Conservation (phyloP, 345 rosid species). For the Eucalyptus guilfoylei region DNA sequence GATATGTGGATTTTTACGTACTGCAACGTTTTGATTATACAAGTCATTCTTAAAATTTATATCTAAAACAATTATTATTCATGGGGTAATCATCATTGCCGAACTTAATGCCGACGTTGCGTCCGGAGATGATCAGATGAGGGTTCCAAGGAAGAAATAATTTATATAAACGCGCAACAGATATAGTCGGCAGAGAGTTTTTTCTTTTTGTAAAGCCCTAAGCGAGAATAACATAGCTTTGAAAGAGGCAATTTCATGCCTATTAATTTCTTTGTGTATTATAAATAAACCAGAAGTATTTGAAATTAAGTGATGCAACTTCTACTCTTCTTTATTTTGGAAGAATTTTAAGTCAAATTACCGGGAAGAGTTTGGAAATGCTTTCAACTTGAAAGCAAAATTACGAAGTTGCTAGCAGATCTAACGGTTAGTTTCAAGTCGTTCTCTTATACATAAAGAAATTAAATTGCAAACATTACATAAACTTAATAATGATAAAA, state of each 20-base stretch:
- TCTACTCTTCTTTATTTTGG: neutral
- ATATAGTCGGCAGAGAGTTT: neutral
- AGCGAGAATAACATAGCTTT: neutral
- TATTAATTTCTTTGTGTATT: neutral
- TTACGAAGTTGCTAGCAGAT: neutral
- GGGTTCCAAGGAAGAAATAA: neutral
- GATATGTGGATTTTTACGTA: neutral
- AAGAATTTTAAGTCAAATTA: neutral
- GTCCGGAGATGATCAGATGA: neutral
- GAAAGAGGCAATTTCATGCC: neutral
- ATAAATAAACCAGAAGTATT: neutral
- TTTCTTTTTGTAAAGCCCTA: neutral
- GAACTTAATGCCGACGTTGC: neutral
- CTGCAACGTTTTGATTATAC: neutral
- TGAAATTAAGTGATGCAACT: neutral
- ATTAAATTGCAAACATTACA: neutral
- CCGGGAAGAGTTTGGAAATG: neutral
- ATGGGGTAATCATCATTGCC: neutral
- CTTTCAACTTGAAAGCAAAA: neutral
- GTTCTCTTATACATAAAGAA: neutral
- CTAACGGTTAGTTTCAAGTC: fast-evolving
- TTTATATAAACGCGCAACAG: neutral
- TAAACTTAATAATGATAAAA: neutral
- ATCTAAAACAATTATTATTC: neutral
- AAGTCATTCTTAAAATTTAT: neutral